Evolutionary conservation across 2,329 filamentous ascomycete genomes (phyloP), one percentile per base, ranked within the genome.

Genomic region (Orbilia oligospora): DNA sequence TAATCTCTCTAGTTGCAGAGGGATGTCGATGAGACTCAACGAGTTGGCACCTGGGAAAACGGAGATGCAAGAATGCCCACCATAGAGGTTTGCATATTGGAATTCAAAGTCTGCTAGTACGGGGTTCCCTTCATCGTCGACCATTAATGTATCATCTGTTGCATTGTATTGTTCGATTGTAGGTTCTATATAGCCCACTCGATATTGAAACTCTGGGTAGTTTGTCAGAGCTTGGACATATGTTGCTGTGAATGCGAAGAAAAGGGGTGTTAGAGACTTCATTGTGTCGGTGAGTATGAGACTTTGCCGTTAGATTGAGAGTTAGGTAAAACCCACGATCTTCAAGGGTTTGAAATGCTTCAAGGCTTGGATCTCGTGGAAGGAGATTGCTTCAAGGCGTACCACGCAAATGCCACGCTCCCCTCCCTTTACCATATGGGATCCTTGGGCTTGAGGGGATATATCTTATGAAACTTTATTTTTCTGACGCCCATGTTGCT

Each of bases 171-270:
- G 18, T 27, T 64, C 27, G 16, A 76, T 46, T 8, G 27, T 71
- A 9, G 61, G 12, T 0, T 48, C 41, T 30, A 51, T 22, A 18
- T 76, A 76, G 6, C 56, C 67, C 4, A 76, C 16, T 48, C 66
- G 48, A 58, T 71, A 76, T 36, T 22, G 33, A 36, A 53, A 76
- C 5, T 56, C 27, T 1, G 72, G 72, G 14, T 55, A 69, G 12
- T 46, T n/a, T 18, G 66, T 53, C 0, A 22, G 24, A 8, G 51
- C 71, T 10, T 44, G 33, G n/a, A 64, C 48, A n/a, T 6, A 9
- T 6, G 46, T 36, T 22, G 65, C 33, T 9, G 55, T 36, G 9
- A 76, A 12, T 12, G 27, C 16, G 5, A 68, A 12, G 5, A 18
- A 9, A 8, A 69, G 6, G 0, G 53, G 3, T 3, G 20, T 24